Conservation (phyloP, 345 rosid genomes). For the Pugionium dolabratum region DNA sequence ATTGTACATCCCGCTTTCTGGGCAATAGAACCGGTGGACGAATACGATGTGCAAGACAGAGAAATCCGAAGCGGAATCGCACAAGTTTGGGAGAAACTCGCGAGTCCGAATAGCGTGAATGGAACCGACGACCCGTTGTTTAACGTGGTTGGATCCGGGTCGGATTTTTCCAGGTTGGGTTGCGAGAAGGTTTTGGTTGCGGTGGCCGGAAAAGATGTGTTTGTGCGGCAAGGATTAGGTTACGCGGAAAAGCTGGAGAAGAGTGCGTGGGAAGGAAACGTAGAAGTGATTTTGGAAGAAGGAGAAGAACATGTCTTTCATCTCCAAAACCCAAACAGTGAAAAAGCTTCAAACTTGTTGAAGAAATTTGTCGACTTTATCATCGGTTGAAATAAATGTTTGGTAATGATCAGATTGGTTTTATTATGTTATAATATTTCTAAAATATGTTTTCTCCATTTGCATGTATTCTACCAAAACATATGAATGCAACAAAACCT, state of each 20-base stretch:
- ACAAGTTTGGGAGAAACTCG: conserved; percentile 51
- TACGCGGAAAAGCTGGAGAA: conserved; percentile 46
- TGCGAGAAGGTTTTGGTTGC: conserved; percentile 52
- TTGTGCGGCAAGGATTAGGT: conserved; percentile 51
- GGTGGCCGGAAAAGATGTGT: neutral
- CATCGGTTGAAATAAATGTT: too few species aligned
- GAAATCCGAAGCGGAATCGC: conserved; percentile 37
- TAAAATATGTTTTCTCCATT: too few species aligned
- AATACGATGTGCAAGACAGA: conserved; percentile 42
- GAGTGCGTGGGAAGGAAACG: conserved; percentile 56
- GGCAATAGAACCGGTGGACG: conserved; percentile 50
- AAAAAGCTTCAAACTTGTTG: conserved; percentile 32
- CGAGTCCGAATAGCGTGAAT: conserved; percentile 40
- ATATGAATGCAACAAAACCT: too few species aligned
- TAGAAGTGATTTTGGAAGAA: conserved; percentile 46
- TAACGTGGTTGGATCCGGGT: conserved; percentile 27
- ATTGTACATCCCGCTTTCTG: conserved; percentile 56
- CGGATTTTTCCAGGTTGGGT: conserved; percentile 44
- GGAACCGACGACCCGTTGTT: neutral
- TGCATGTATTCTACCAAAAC: too few species aligned
- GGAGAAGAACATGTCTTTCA: conserved; percentile 53
- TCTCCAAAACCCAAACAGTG: conserved; percentile 35
- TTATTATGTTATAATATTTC: too few species aligned
- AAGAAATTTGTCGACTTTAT: too few species aligned
- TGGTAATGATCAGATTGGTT: too few species aligned